Percentiles rank a stretch among this genome's conserved stretches.
phyloP scores from a whole-genome alignment of 176 grass and related monocot genomes.

The Phyllostachys edulis region DNA sequence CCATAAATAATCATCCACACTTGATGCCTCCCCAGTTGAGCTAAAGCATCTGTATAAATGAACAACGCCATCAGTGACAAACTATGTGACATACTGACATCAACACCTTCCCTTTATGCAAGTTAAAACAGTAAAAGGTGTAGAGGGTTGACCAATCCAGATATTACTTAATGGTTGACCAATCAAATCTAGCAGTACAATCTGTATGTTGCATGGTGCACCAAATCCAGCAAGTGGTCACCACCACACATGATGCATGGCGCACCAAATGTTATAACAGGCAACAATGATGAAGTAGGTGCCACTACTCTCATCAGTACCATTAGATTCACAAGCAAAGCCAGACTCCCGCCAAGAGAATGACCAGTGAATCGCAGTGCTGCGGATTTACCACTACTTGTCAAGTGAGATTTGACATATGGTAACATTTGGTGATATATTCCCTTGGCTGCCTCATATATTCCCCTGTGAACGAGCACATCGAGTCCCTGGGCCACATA shows the following conservation, averaged over 20 bases:
- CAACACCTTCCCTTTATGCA: not conserved
- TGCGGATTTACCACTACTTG: too few relatives aligned
- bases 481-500: too few relatives aligned
- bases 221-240: constrained; percentile 53
- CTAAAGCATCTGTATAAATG: constrained; percentile 78
- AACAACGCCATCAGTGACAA: constrained; percentile 10
- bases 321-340: too few relatives aligned
- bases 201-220: constrained; percentile 21
- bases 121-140: constrained; percentile 8
- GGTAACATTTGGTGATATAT: too few relatives aligned
- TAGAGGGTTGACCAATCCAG: not conserved
- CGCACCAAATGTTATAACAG: constrained; percentile 86
- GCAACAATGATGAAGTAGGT: constrained; percentile 60
- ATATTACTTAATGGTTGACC: constrained; percentile 77
- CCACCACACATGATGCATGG: constrained; percentile 96
- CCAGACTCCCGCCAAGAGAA: too few relatives aligned
- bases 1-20: constrained; percentile 97
- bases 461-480: too few relatives aligned
- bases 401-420: too few relatives aligned
- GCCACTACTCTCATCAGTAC: too few relatives aligned
- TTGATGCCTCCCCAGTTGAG: constrained; percentile 93
- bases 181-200: constrained; percentile 80
- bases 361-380: too few relatives aligned
- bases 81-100: constrained; percentile 19
- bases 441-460: too few relatives aligned